Evolutionary conservation across 2,329 filamentous ascomycete genomes (phyloP).

Genomic region (Ophiostoma tasmaniense): DNA sequence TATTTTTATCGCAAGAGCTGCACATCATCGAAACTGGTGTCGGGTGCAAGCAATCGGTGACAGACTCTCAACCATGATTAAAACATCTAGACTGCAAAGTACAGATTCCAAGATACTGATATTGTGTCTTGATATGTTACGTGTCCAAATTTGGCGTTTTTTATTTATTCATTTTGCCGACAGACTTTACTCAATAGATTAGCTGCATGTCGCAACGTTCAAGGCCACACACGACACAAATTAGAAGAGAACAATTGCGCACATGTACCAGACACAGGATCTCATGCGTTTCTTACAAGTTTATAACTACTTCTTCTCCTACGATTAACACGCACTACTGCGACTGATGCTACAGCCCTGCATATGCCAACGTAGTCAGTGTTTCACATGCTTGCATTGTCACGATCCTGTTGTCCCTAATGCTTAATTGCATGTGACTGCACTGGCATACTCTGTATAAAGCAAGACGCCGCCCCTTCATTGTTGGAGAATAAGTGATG

Average conservation of each 20-base stretch:
- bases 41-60: not conserved
- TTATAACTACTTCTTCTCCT: not conserved
- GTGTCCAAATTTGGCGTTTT: too few species aligned
- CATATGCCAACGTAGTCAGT: not conserved
- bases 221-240: too few species aligned
- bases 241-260: too few species aligned
- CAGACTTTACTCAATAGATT: too few species aligned
- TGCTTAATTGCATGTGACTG: not conserved
- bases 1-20: not conserved
- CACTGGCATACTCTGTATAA: not conserved
- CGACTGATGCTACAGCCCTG: not conserved
- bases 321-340: not conserved
- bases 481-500: not conserved
- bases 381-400: not conserved
- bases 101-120: too few species aligned
- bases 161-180: too few species aligned
- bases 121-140: too few species aligned
- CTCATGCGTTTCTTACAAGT: not conserved
- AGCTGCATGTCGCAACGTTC: too few species aligned
- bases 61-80: not conserved
- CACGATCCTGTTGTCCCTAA: not conserved
- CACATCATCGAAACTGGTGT: not conserved
- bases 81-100: not conserved
- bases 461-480: not conserved
- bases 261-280: not conserved